Evolutionary conservation across 2,329 filamentous ascomycete genomes (phyloP).

Genomic region (Ophidiomyces ophidiicola): DNA sequence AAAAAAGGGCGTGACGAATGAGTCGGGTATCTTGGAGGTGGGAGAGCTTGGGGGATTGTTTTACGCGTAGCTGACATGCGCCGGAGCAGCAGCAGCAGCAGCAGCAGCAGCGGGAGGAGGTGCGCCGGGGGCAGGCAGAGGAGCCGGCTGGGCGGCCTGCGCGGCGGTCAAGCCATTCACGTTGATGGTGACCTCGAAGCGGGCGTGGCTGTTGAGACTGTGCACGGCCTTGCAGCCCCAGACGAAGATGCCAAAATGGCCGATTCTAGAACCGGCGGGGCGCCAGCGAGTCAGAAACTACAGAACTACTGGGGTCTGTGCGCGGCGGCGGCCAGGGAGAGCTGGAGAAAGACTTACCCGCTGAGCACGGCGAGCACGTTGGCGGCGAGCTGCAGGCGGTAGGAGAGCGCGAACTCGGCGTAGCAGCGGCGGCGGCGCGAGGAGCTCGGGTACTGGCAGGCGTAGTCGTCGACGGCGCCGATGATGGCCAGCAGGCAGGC

Average conservation of each 20-base stretch:
- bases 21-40: no score
- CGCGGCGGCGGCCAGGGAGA: not conserved
- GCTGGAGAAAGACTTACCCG: conserved; percentile 6
- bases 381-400: conserved; percentile 1
- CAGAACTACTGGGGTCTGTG: no score
- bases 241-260: conserved; percentile 10
- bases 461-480: not conserved
- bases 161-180: not conserved
- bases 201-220: not conserved
- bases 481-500: not conserved
- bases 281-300: not conserved
- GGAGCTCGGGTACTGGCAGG: not conserved
- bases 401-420: not conserved
- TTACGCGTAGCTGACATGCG: no score
- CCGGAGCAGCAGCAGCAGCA: no score
- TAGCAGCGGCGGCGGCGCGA: not conserved
- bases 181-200: conserved; percentile 8
- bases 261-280: not conserved
- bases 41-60: no score
- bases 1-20: no score
- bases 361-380: conserved; percentile 1
- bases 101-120: no score
- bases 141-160: not conserved
- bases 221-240: conserved; percentile 11
- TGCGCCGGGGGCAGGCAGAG: no score